Percentiles rank a stretch among this genome's conserved stretches.
phyloP scores from a whole-genome alignment of 2,329 filamentous ascomycete genomes.

The Hyphodiscus sp. region DNA sequence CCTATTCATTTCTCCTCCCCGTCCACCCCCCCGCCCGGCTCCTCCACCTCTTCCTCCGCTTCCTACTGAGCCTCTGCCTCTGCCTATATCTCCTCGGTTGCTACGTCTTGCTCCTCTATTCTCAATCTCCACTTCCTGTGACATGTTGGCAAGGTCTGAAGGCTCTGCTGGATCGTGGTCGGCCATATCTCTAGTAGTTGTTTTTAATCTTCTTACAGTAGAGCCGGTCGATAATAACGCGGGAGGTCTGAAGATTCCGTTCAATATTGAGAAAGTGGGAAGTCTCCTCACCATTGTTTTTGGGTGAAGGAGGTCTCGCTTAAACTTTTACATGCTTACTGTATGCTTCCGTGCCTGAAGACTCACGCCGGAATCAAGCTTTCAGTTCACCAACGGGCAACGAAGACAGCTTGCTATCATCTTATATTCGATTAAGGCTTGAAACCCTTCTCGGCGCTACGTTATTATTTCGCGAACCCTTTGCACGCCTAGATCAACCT shows the following conservation, averaged over 20 bases:
- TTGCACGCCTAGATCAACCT: neutral
- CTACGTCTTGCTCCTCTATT: slow-evolving; percentile 2
- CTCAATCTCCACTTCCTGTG: slow-evolving; percentile 3
- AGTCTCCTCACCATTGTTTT: neutral
- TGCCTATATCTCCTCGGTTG: slow-evolving; percentile 1
- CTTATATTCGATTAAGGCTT: neutral
- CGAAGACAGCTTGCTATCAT: neutral
- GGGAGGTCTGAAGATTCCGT: neutral
- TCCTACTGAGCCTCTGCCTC: slow-evolving; percentile 1
- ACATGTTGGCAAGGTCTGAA: slow-evolving; percentile 1
- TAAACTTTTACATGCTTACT: neutral
- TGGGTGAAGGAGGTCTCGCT: neutral
- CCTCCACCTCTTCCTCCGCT: slow-evolving; percentile 8
- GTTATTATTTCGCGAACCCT: neutral
- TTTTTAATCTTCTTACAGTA: neutral
- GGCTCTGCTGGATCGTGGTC: neutral
- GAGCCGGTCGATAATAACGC: neutral
- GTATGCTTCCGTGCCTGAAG: neutral
- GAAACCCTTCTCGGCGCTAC: no score
- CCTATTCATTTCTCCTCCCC: slow-evolving; percentile 16
- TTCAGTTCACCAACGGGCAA: neutral
- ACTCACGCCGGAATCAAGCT: neutral
- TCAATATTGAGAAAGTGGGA: neutral
- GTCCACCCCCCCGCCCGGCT: slow-evolving; percentile 15
- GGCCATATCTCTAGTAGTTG: slow-evolving; percentile 1